Percentiles rank a stretch among this genome's conserved stretches.
phyloP scores from a whole-genome alignment of 2,329 filamentous ascomycete genomes.

The Lojkania enalia region DNA sequence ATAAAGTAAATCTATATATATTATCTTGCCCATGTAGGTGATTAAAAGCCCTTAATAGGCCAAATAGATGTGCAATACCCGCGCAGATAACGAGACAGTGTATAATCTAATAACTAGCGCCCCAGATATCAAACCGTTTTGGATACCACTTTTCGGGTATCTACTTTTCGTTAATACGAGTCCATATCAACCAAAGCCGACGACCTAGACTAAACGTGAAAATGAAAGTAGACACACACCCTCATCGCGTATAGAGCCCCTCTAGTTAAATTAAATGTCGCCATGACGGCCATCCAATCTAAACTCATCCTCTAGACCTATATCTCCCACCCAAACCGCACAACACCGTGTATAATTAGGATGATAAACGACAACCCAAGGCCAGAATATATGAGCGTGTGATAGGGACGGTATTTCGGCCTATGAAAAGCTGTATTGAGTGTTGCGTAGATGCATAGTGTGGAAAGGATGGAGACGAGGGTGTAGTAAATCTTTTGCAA shows the following conservation, averaged over 20 bases:
- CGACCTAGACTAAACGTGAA: neutral
- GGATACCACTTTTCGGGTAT: conserved; percentile 51
- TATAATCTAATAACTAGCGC: conserved; percentile 54
- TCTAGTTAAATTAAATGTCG: conserved; percentile 14
- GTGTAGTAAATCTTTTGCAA: conserved; percentile 18
- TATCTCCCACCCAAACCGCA: conserved; percentile 17
- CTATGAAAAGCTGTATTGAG: conserved; percentile 17
- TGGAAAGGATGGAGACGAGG: conserved; percentile 17
- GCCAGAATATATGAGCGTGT: conserved; percentile 16
- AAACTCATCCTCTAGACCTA: conserved; percentile 22
- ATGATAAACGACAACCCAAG: conserved; percentile 19
- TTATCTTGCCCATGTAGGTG: conserved; percentile 5
- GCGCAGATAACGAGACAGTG: conserved; percentile 53
- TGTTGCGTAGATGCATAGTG: conserved; percentile 15
- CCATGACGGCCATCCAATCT: conserved; percentile 24
- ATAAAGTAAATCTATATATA: too few species aligned
- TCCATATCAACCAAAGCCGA: neutral
- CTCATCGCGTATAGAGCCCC: conserved; percentile 15
- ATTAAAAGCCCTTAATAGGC: conserved; percentile 10
- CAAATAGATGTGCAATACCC: conserved; percentile 9
- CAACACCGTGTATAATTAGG: conserved; percentile 16
- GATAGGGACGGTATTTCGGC: conserved; percentile 15
- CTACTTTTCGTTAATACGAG: conserved; percentile 8
- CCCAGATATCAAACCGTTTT: conserved; percentile 50
- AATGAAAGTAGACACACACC: too few species aligned